Evolutionary conservation across 495 filamentous ascomycete species (phyloP).

Genomic region (Terfezia boudieri): DNA sequence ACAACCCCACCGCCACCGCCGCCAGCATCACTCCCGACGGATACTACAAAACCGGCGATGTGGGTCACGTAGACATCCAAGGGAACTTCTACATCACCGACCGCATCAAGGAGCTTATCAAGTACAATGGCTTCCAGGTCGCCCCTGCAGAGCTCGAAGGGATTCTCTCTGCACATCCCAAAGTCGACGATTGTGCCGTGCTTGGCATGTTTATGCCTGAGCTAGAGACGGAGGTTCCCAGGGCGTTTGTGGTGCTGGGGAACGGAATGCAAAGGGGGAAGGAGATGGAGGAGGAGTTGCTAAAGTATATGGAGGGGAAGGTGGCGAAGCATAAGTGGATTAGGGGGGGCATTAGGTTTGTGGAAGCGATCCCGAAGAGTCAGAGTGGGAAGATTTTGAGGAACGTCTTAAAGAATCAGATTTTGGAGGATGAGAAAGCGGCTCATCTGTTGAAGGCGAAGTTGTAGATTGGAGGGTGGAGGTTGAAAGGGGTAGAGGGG

Average conservation of each 20-base stretch:
- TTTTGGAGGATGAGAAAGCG: constrained; percentile 2
- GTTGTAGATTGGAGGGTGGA: constrained; percentile 4
- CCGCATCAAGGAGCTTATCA: constrained; percentile 78
- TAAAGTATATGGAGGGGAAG: constrained; percentile 34
- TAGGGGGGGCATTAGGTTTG: constrained; percentile 60
- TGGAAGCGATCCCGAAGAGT: constrained; percentile 69
- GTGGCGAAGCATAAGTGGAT: constrained; percentile 55
- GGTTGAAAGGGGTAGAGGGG: not conserved
- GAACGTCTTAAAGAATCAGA: constrained; percentile 25
- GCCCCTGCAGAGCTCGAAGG: constrained; percentile 74
- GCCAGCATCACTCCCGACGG: constrained; percentile 47
- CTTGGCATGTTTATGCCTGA: constrained; percentile 51
- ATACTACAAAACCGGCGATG: constrained; percentile 69
- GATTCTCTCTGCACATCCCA: constrained; percentile 43
- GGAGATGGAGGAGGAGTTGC: constrained; percentile 37
- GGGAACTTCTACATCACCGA: constrained; percentile 56
- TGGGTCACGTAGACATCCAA: constrained; percentile 32
- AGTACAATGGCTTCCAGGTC: constrained; percentile 79
- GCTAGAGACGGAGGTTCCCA: constrained; percentile 57
- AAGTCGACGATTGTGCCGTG: constrained; percentile 68
- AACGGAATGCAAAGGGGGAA: constrained; percentile 19
- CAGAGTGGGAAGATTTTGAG: constrained; percentile 74
- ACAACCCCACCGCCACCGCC: constrained; percentile 39
- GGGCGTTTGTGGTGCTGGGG: constrained; percentile 56
- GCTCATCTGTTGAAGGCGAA: constrained; percentile 7